Evolutionary conservation across 129 eudicot genomes (phyloP).

Genomic region (Glebionis coronaria): DNA sequence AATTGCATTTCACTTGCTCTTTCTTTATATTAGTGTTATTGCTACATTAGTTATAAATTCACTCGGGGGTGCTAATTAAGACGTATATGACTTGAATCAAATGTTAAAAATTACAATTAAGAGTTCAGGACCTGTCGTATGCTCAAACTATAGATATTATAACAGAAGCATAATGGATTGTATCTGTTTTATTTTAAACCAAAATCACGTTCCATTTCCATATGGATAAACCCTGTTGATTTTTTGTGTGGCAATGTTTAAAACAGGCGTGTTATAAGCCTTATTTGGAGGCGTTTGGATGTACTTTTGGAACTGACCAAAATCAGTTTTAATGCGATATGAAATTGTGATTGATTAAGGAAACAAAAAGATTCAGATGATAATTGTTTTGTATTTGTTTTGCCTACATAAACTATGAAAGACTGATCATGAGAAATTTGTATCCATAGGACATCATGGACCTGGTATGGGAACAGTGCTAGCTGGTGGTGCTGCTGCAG

Average conservation of each 20-base stretch:
- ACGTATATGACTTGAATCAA: background rate
- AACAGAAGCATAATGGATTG: background rate
- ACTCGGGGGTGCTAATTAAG: slow-evolving; percentile 5
- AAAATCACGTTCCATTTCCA: background rate
- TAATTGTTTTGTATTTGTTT: background rate
- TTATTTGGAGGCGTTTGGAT: background rate
- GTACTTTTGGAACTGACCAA: background rate
- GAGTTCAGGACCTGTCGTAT: background rate
- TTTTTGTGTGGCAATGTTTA: background rate
- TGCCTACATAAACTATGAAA: background rate
- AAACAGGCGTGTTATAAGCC: background rate
- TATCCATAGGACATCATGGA: slow-evolving; percentile 57
- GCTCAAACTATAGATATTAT: background rate
- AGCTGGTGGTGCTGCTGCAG: slow-evolving; percentile 81
- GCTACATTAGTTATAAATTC: background rate
- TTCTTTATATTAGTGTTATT: too few species aligned
- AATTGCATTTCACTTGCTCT: background rate
- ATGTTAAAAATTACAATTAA: background rate
- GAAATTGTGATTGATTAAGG: background rate
- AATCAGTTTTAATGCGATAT: background rate
- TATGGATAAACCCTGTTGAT: background rate
- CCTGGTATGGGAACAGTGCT: slow-evolving; percentile 47
- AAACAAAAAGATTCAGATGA: background rate
- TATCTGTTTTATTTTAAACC: background rate
- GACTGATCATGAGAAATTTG: background rate